Evolutionary conservation across 345 rosid genomes (phyloP), one percentile per base, ranked within the genome.

Genomic region (Iberis pinnata): DNA sequence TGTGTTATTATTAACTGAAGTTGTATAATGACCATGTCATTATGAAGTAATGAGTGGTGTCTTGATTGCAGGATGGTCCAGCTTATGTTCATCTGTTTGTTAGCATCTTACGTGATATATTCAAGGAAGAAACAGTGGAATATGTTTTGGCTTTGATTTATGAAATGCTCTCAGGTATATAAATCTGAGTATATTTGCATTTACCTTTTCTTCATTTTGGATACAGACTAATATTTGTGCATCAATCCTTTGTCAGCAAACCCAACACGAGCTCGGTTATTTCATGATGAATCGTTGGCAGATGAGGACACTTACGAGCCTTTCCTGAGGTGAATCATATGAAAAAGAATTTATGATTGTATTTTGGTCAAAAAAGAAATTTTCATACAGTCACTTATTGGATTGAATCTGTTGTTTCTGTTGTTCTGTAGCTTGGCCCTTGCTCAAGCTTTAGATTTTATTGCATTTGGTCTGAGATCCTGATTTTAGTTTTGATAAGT

Each of bases 81-180:
- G 88, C 90, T 32, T 92, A 92, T 58, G 78, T 83, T 68, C 80
- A 70, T 45, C 82, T 85, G 25, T 92, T 92, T 79, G 94, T 85
- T 65, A 72, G 69, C 80, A 92, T 92, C 49, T 70, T 92, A 53
- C 82, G 85, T 27, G 94, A 92, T 49, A 88, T 88, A 47, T 80
- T 69, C 65, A 92, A 92, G 74, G 97, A 88, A 70, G 99, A 92
- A 60, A 92, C 97, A 1, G 88, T 92, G 42, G 99, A 92, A 67
- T 88, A 92, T 92, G 94, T 92, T 60, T 75, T 92, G 71, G 90
- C 90, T 57, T 75, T 92, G 68, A 71, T 88, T 69, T 95, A 83
- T 75, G 90, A 92, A 70, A 80, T 92, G 89, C 81, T 88, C 40
- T 63, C 87, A 62, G 97, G 97, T 88, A 68, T 18, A 15, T 45